Evolutionary conservation across 2,329 filamentous ascomycete species (phyloP).

Genomic region (Pseudocercospora musae): DNA sequence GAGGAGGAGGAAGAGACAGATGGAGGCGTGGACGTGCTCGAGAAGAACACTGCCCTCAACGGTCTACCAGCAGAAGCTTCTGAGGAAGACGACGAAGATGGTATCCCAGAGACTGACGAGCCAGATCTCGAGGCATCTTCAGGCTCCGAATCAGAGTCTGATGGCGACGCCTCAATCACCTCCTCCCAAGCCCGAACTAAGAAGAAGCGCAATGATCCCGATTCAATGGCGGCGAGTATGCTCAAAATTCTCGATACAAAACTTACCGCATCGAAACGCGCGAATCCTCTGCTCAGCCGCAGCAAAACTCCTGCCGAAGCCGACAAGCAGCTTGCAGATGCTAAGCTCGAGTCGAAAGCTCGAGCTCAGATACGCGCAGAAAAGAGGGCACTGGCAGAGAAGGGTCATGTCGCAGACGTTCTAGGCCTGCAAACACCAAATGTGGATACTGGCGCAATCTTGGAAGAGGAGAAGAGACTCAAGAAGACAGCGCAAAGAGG

Average conservation of each 20-base stretch:
- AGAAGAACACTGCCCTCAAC: slow-evolving; percentile 23
- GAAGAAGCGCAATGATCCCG: slow-evolving; percentile 87
- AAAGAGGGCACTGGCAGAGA: slow-evolving; percentile 74
- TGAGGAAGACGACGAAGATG: slow-evolving; percentile 35
- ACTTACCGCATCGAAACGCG: slow-evolving; percentile 73
- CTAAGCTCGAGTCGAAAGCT: slow-evolving; percentile 77
- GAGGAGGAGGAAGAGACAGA: slow-evolving; percentile 15
- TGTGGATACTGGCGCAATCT: slow-evolving; percentile 50
- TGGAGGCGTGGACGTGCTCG: slow-evolving; percentile 16
- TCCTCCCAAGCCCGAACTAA: slow-evolving; percentile 42
- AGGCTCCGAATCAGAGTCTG: slow-evolving; percentile 20
- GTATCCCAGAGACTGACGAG: slow-evolving; percentile 43
- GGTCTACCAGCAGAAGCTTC: slow-evolving; percentile 16
- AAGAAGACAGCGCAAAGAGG: slow-evolving; percentile 87
- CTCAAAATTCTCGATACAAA: slow-evolving; percentile 91
- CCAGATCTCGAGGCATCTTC: slow-evolving; percentile 16
- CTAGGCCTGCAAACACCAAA: slow-evolving; percentile 59
- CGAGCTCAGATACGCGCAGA: slow-evolving; percentile 74
- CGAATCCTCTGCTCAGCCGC: slow-evolving; percentile 87
- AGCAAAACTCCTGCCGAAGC: slow-evolving; percentile 71
- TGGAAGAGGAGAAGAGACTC: slow-evolving; percentile 72
- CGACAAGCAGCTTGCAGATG: slow-evolving; percentile 68
- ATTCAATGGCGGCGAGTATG: slow-evolving; percentile 87
- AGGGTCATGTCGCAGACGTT: slow-evolving; percentile 84
- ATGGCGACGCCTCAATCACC: slow-evolving; percentile 35